Conservation (phyloP, 1,284 basidiomycete species). For the Rhodotorula sp. region DNA sequence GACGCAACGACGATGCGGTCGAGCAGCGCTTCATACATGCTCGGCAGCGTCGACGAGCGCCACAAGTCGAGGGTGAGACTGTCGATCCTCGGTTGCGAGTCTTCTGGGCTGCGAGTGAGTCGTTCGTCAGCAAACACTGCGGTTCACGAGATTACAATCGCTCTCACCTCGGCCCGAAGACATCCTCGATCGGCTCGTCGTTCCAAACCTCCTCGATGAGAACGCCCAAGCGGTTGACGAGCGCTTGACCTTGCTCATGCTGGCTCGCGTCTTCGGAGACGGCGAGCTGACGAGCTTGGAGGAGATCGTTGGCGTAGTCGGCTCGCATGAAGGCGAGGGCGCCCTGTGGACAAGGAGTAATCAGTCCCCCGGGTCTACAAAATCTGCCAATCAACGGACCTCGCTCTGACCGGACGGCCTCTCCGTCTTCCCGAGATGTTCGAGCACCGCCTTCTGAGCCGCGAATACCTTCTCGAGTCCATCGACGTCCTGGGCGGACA, state of each 20-base stretch:
- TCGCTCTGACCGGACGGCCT: background rate
- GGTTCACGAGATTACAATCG: too few relatives aligned
- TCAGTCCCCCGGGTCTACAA: background rate
- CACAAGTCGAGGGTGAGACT: slow-evolving; percentile 70
- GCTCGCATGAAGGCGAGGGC: slow-evolving; percentile 70
- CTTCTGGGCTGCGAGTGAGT: slow-evolving; percentile 57
- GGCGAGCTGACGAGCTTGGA: slow-evolving; percentile 53
- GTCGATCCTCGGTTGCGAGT: slow-evolving; percentile 65
- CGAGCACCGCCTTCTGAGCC: slow-evolving; percentile 61
- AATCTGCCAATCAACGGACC: background rate
- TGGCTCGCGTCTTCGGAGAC: background rate
- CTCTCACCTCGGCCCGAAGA: slow-evolving; percentile 37
- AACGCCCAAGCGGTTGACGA: slow-evolving; percentile 5
- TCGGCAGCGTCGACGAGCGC: slow-evolving; percentile 66
- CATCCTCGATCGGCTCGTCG: slow-evolving; percentile 22
- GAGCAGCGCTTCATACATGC: slow-evolving; percentile 75
- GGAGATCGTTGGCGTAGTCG: slow-evolving; percentile 70
- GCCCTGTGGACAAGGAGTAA: slow-evolving; percentile 55
- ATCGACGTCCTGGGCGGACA: slow-evolving; percentile 56
- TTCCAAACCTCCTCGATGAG: slow-evolving; percentile 12
- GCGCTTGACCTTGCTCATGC: background rate
- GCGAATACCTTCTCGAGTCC: slow-evolving; percentile 60
- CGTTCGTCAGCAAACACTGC: background rate
- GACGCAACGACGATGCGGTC: slow-evolving; percentile 70
- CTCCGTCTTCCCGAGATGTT: slow-evolving; percentile 21